Evolutionary conservation across 805 yeast species (phyloP), one percentile per base, ranked within the genome.

Genomic region (Scheffersomyces amazonensis): DNA sequence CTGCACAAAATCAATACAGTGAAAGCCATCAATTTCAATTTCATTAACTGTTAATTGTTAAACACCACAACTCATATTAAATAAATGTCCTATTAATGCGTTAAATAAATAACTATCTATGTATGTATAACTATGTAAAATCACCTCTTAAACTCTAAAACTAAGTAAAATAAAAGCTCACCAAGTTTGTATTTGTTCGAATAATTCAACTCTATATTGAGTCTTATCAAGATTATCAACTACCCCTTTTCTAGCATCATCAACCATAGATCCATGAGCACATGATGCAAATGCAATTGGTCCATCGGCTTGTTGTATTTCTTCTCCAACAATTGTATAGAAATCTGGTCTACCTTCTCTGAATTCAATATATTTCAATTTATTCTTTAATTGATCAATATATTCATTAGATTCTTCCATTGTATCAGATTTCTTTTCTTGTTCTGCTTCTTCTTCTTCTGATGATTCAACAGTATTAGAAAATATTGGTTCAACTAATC

Each of bases 151-250:
- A n/a, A n/a, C n/a, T n/a, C n/a, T n/a, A 25, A 10, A 9, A 12
- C 41, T 40, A 62, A 20, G 23, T 20, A 20, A 20, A 20, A 20
- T 7, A 24, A 24, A 24, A 24, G 7, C n/a, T 1, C 64, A 64
- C 95, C 95, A 86, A 11, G 74, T 69, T 61, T 83, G 88, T 36
- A 83, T 72, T 53, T 85, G 90, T 54, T 87, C 95, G 51, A 69
- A 81, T 50, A 81, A 81, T 43, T 83, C 90, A 13, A 85, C 75
- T 31, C 86, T 71, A 35, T 71, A 63, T n/a, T 69, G 56, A 9
- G 51, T 42, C 21, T 58, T 42, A 23, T 66, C 59, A 36, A 79
- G 54, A 39, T 72, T 54, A 30, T 63, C 46, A 1, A 73, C 65
- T 3, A 80, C 73, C 2, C 71, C 54, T 28, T 64, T 54, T 52